Evolutionary conservation across 768 basidiomycete species (phyloP).

Genomic region (Lactarius hatsudake): DNA sequence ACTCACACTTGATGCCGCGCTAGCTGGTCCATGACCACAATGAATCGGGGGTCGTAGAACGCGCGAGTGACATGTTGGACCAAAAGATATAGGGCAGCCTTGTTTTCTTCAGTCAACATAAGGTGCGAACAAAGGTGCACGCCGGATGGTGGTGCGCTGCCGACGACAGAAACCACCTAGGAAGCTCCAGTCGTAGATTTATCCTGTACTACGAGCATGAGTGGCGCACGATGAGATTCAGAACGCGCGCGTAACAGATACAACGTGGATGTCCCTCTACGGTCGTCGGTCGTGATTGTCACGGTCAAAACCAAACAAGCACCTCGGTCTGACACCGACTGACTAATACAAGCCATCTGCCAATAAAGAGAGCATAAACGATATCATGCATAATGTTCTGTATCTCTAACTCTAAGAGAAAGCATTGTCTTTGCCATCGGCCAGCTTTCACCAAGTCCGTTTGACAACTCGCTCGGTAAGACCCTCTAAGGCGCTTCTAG

Average conservation of each 20-base stretch:
- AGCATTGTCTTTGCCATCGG: neutral
- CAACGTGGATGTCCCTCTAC: neutral
- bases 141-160: conserved; percentile 2
- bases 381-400: neutral
- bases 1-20: conserved; percentile 94
- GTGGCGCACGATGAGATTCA: conserved; percentile 17
- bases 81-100: conserved; percentile 78
- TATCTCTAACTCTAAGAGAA: neutral
- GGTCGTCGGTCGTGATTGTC: conserved; percentile 15
- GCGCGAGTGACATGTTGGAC: conserved; percentile 91
- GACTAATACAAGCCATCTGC: neutral
- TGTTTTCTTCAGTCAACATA: conserved; percentile 63
- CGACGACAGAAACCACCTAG: conserved; percentile 11
- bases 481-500: conserved; percentile 68
- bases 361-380: neutral
- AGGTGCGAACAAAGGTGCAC: conserved; percentile 20
- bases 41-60: conserved; percentile 92
- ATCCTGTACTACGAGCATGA: conserved; percentile 22
- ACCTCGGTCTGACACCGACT: conserved; percentile 2
- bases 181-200: conserved; percentile 2
- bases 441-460: conserved; percentile 46
- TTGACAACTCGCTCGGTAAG: conserved; percentile 67
- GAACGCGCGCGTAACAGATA: conserved; percentile 24
- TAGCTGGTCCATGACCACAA: conserved; percentile 92
- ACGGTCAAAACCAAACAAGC: neutral